Percentiles rank a stretch among this genome's conserved stretches.
Conservation (phyloP, 2,329 filamentous ascomycete genomes). For the Phialophora tarda region DNA sequence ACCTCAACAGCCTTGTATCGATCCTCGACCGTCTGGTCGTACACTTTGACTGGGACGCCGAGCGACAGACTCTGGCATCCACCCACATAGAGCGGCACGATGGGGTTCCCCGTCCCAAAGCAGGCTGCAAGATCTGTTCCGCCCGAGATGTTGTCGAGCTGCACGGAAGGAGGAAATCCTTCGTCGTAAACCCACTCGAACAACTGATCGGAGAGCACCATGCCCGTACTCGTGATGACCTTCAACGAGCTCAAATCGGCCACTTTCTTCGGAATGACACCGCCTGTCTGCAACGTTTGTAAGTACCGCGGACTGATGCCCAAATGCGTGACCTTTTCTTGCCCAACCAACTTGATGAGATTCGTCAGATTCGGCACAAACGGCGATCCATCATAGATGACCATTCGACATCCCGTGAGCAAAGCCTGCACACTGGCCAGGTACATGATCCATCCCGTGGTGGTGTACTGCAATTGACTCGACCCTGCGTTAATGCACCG, state of each 20-base stretch:
- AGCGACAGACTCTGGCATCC: conserved; percentile 61
- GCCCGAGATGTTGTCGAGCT: conserved; percentile 58
- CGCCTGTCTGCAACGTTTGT: conserved; percentile 70
- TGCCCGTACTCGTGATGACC: conserved; percentile 74
- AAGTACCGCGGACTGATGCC: conserved; percentile 80
- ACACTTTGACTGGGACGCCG: conserved; percentile 55
- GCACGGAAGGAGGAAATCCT: conserved; percentile 70
- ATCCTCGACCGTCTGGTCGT: conserved; percentile 53
- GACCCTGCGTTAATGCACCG: conserved; percentile 52
- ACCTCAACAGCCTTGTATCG: conserved; percentile 56
- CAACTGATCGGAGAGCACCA: conserved; percentile 77
- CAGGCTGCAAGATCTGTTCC: conserved; percentile 43
- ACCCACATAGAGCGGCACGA: conserved; percentile 68
- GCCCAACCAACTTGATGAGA: conserved; percentile 66
- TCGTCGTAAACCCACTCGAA: conserved; percentile 81
- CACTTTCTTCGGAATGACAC: conserved; percentile 65
- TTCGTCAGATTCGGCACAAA: conserved; percentile 71
- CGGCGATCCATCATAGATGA: conserved; percentile 85
- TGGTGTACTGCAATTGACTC: conserved; percentile 65
- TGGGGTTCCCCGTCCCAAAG: conserved; percentile 63
- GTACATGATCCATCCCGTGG: conserved; percentile 91
- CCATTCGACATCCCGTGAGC: conserved; percentile 62
- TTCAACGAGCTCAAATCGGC: conserved; percentile 67
- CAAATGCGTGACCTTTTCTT: conserved; percentile 71
- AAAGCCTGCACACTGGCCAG: conserved; percentile 61